These are phyloP conservation scores for Gilbertella persicaria DNA, from an alignment of 371 early-diverging fungal species.

Conservation along the genomic window DNA sequence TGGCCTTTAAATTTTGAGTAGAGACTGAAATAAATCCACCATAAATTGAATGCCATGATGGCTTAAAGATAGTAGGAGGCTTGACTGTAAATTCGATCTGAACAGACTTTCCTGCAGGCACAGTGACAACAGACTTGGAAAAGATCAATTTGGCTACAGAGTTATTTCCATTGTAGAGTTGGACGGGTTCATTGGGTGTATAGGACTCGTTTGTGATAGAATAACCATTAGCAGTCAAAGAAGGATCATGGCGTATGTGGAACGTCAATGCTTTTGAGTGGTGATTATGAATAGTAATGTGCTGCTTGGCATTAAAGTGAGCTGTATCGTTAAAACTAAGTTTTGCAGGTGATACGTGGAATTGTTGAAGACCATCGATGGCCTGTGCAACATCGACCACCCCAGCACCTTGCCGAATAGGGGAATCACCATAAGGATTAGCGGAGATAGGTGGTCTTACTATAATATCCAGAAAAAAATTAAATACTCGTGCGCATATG, in stretches of 20 bases:
- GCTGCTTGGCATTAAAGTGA: slow-evolving; percentile 34
- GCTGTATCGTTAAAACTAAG: slow-evolving; percentile 67
- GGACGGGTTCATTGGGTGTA: slow-evolving; percentile 21
- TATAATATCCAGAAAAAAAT: slow-evolving; percentile 9
- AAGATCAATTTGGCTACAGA: slow-evolving; percentile 29
- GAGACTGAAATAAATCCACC: slow-evolving; percentile 25
- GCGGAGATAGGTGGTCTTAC: slow-evolving; percentile 30
- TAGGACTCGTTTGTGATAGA: neutral
- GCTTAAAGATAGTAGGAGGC: slow-evolving; percentile 32
- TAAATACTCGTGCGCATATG: slow-evolving; percentile 7
- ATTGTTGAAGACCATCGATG: slow-evolving; percentile 41
- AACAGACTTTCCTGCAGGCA: slow-evolving; percentile 38
- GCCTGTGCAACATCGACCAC: slow-evolving; percentile 66
- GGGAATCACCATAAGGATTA: slow-evolving; percentile 34
- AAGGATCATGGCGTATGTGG: slow-evolving; percentile 31
- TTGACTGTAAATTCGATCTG: slow-evolving; percentile 36
- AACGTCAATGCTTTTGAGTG: slow-evolving; percentile 35
- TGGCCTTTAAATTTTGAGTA: neutral
- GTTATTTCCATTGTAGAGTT: slow-evolving; percentile 14
- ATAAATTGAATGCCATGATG: slow-evolving; percentile 23
- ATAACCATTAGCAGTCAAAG: slow-evolving; percentile 37
- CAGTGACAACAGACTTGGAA: slow-evolving; percentile 22
- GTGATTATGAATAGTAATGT: slow-evolving; percentile 56
- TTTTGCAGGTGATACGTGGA: slow-evolving; percentile 59
- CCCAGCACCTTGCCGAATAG: slow-evolving; percentile 70